Evolutionary conservation across 805 yeast genomes (phyloP).

Genomic region (Candida krabiensis): DNA sequence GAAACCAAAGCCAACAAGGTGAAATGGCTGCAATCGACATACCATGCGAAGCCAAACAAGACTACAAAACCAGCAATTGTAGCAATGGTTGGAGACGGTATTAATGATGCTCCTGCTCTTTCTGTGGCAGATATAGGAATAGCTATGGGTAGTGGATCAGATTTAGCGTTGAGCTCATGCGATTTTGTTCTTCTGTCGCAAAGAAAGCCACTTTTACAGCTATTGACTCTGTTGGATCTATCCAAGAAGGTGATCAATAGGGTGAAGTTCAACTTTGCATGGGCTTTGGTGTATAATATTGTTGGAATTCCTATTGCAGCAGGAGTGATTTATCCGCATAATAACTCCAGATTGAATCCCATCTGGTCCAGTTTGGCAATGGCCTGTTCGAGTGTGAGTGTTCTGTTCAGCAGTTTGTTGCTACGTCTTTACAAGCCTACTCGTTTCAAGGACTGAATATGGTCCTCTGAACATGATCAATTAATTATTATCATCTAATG

Average conservation of each 20-base stretch:
- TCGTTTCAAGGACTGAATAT: too few species aligned
- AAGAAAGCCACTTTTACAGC: constrained; percentile 46
- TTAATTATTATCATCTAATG: too few species aligned
- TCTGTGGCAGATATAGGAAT: constrained; percentile 76
- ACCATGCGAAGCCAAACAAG: constrained; percentile 20
- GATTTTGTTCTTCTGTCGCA: constrained; percentile 68
- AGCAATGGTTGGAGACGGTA: constrained; percentile 85
- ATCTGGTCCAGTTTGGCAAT: constrained; percentile 70
- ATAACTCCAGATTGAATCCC: constrained; percentile 54
- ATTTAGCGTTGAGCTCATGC: constrained; percentile 70
- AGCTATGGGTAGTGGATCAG: constrained; percentile 76
- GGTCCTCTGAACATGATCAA: too few species aligned
- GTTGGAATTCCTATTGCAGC: constrained; percentile 66
- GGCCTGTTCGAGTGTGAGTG: constrained; percentile 61
- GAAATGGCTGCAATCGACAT: constrained; percentile 51
- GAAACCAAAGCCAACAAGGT: constrained; percentile 67
- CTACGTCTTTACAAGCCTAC: constrained; percentile 50
- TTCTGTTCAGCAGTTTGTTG: constrained; percentile 52
- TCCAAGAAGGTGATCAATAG: constrained; percentile 50
- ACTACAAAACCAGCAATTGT: constrained; percentile 37
- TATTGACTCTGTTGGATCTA: constrained; percentile 55
- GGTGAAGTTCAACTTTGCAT: constrained; percentile 56
- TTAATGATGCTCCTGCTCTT: constrained; percentile 81
- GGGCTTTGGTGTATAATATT: constrained; percentile 59
- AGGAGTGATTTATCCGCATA: constrained; percentile 60